A percentile compares a stretch with the other conserved stretches of the same genome.
These are phyloP conservation scores for Geranomyces variabilis DNA, from an alignment of 192 early-diverging fungal genomes.

Conservation along the genomic window DNA sequence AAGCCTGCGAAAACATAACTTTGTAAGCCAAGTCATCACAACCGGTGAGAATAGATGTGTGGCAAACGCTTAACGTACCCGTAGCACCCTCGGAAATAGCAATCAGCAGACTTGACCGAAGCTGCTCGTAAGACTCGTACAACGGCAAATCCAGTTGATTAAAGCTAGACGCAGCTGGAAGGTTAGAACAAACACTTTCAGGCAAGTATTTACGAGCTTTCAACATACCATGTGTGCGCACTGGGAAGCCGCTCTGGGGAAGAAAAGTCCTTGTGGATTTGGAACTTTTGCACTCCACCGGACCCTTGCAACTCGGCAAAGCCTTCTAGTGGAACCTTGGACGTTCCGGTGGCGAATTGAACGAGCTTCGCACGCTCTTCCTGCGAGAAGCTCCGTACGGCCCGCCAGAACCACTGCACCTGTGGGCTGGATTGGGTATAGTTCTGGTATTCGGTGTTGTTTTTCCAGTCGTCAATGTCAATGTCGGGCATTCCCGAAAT, in stretches of 20 bases:
- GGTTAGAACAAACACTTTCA: no score
- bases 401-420: constrained; percentile 99
- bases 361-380: constrained; percentile 97
- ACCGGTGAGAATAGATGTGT: not conserved
- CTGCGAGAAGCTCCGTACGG: constrained; percentile 94
- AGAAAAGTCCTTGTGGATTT: constrained; percentile 96
- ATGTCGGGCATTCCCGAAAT: constrained; percentile 99
- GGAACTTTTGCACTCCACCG: constrained; percentile 96
- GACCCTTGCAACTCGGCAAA: constrained; percentile 91
- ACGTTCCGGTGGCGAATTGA: constrained; percentile 97
- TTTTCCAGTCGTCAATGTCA: constrained; percentile 99
- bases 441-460: constrained; percentile 95
- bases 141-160: constrained; percentile 96
- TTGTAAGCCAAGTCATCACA: not conserved
- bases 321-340: constrained; percentile 96
- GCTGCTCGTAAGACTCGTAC: constrained; percentile 88
- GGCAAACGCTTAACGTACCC: constrained; percentile 39
- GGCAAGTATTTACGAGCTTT: no score
- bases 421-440: constrained; percentile 84
- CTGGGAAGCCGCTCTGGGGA: constrained; percentile 86
- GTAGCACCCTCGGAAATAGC: constrained; percentile 93
- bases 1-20: not conserved
- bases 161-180: constrained; percentile 63
- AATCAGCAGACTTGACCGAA: constrained; percentile 78
- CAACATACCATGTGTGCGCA: constrained; percentile 90